Conservation (phyloP, 768 basidiomycete genomes). For the Naganishia antarctica region DNA sequence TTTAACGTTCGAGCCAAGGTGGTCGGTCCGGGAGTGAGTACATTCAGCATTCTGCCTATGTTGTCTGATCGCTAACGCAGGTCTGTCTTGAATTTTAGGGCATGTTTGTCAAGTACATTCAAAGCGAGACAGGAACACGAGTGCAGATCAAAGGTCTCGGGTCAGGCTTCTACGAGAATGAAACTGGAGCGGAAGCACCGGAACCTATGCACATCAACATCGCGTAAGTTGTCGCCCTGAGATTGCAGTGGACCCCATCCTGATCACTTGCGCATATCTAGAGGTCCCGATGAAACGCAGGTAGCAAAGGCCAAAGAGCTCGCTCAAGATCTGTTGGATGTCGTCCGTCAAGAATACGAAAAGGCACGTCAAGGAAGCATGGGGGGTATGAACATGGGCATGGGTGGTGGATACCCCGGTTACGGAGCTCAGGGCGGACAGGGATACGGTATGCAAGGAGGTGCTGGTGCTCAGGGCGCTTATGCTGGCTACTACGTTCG, state of each 20-base stretch:
- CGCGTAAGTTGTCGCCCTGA: slow-evolving; percentile 57
- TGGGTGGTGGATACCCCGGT: slow-evolving; percentile 34
- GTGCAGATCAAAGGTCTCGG: slow-evolving; percentile 96
- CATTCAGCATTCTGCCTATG: not conserved
- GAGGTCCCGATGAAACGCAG: slow-evolving; percentile 81
- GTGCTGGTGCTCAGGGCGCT: slow-evolving; percentile 25
- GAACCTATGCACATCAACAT: slow-evolving; percentile 90
- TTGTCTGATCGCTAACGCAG: not conserved
- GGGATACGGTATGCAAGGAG: slow-evolving; percentile 33
- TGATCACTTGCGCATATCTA: slow-evolving; percentile 32
- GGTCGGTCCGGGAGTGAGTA: slow-evolving; percentile 79
- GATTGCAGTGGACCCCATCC: not conserved
- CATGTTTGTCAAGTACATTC: slow-evolving; percentile 96
- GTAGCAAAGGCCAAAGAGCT: slow-evolving; percentile 79
- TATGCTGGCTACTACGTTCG: slow-evolving; percentile 27
- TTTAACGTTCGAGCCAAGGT: slow-evolving; percentile 98
- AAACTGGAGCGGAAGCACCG: slow-evolving; percentile 79
- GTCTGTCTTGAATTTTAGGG: slow-evolving; percentile 56
- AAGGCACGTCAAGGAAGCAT: slow-evolving; percentile 58
- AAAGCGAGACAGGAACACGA: slow-evolving; percentile 88
- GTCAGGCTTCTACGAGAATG: slow-evolving; percentile 88
- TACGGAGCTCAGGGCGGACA: slow-evolving; percentile 36
- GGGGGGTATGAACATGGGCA: slow-evolving; percentile 24
- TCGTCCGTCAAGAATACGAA: slow-evolving; percentile 80
- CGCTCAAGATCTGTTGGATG: slow-evolving; percentile 80